Evolutionary conservation across 176 grass and related monocot species (phyloP), one percentile per base, ranked within the genome.

Genomic region (Puya raimondii): DNA sequence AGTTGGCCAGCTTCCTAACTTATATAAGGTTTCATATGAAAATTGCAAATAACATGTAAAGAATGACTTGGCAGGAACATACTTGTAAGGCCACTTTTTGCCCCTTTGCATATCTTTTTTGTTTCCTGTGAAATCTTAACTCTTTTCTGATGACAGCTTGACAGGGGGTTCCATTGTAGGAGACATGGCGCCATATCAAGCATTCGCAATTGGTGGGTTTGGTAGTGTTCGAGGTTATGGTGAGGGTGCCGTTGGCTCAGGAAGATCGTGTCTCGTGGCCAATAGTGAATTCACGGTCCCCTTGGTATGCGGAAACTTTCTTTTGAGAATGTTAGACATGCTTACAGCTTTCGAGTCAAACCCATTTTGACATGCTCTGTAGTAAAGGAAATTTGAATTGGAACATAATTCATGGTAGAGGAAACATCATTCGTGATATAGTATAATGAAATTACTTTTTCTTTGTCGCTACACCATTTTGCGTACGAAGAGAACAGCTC

Each of bases 181-280:
- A 68, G 94, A 99, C 78, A 99, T 99, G 94, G 94, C 94, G 67
- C 89, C 94, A 61, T 88, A 90, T 79, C 94, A 99, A 83, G 94
- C 94, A 70, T 99, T 99, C 70, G 67, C 94, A 11, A 99, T 99
- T 71, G 94, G 94, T 3, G 94, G 94, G 67, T 67, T 88, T 73
- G 89, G 87, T 72, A 99, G 86, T n/a, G 94, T 99, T 11, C 78
- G 94, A 73, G 94, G 94, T 71, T 99, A 99, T 64, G 89, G 84
- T 26, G 94, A 99, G 71, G 94, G 94, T 12, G 94, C 94, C 27
- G 75, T 90, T 82, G 89, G 94, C 74, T 85, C 89, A 53, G 94
- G 89, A 80, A 90, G 94, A 81, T 77, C 91, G 51, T 99, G 84
- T 73, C 74, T 99, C 70, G 72, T 93, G 79, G 87, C 80, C 69